Conservation (phyloP, 208 protist species). For the Trypanosoma boissoni region DNA sequence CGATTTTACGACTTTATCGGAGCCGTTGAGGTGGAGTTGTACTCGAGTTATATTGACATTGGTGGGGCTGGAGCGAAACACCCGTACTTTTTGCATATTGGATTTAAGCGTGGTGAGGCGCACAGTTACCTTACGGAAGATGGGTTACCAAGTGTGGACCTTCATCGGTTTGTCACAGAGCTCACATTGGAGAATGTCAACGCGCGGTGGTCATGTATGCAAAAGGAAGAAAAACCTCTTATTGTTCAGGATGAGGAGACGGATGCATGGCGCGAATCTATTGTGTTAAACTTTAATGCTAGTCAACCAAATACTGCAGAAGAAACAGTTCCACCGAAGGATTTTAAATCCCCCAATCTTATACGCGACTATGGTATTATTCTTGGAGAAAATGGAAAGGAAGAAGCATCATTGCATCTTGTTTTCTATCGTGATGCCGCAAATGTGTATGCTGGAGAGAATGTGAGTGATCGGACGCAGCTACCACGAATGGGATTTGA, state of each 20-base stretch:
- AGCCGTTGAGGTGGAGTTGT: conserved; percentile 75
- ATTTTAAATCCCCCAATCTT: conserved; percentile 37
- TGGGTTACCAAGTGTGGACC: conserved; percentile 55
- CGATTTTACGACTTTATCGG: conserved; percentile 75
- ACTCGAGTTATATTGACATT: conserved; percentile 63
- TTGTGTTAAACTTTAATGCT: conserved; percentile 49
- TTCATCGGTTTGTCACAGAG: conserved; percentile 72
- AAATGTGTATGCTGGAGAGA: conserved; percentile 83
- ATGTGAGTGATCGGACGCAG: conserved; percentile 32
- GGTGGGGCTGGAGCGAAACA: conserved; percentile 52
- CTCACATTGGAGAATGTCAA: conserved; percentile 71
- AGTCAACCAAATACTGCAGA: conserved; percentile 21
- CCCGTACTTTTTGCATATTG: conserved; percentile 79
- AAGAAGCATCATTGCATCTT: conserved; percentile 63
- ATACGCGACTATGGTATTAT: conserved; percentile 77
- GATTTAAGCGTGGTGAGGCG: conserved; percentile 66
- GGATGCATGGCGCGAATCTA: conserved; percentile 39
- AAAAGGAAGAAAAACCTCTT: conserved; percentile 19
- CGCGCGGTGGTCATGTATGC: conserved; percentile 57
- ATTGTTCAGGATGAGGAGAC: background rate
- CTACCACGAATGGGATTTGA: conserved; percentile 73
- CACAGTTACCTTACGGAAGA: conserved; percentile 58
- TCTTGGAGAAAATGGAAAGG: conserved; percentile 42
- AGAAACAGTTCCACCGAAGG: conserved; percentile 4
- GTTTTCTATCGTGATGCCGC: conserved; percentile 77